Conservation (phyloP, 306 rosid genomes). For the Prunus fruticosa region DNA sequence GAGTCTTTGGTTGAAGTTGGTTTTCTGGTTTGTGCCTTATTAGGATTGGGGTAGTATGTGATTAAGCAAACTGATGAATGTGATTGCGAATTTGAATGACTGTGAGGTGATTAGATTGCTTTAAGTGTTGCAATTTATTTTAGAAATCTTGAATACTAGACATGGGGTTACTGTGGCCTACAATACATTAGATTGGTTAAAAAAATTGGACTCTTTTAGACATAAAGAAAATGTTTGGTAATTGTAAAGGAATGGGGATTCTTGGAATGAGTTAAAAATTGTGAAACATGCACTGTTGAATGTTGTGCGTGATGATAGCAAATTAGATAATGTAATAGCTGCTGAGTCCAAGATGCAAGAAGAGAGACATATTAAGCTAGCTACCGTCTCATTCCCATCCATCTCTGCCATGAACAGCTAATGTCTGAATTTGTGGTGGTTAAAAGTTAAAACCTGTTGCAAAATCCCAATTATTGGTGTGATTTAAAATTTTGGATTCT, state of each 20-base stretch:
- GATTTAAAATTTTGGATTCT: not conserved
- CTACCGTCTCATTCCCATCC: not conserved
- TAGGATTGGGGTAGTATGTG: not conserved
- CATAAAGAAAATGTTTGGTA: not conserved
- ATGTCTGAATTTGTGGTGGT: not conserved
- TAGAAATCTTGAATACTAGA: no score
- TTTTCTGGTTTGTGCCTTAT: not conserved
- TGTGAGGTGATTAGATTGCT: no score
- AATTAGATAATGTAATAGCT: not conserved
- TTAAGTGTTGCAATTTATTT: no score
- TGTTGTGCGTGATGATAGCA: not conserved
- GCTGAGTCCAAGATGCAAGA: not conserved
- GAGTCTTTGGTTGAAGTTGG: constrained; percentile 9
- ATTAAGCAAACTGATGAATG: not conserved
- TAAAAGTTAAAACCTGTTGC: not conserved
- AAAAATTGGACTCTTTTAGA: not conserved
- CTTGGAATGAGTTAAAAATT: not conserved
- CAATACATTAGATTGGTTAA: not conserved
- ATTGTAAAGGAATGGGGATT: constrained; percentile 4
- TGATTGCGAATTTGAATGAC: not conserved
- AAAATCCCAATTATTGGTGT: not conserved
- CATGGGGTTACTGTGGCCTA: no score
- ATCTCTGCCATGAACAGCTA: not conserved
- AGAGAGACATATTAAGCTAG: not conserved
- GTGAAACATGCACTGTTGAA: not conserved